Evolutionary conservation across 768 basidiomycete species (phyloP).

Genomic region (Tephrocybe rancida): DNA sequence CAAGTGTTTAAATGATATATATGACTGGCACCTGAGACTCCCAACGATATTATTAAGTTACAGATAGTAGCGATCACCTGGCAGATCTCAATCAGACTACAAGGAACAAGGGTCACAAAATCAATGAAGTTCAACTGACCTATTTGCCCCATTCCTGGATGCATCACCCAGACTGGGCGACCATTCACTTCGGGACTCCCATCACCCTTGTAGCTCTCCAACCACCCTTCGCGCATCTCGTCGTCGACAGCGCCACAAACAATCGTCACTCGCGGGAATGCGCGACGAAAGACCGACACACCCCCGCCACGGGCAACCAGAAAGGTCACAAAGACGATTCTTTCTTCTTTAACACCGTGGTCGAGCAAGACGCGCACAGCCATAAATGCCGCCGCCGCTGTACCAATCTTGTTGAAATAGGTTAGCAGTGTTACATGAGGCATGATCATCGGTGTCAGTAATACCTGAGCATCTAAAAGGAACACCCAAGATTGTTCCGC

Average conservation of each 20-base stretch:
- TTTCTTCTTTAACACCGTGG: conserved; percentile 83
- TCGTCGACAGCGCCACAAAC: conserved; percentile 86
- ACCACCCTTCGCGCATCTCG: conserved; percentile 73
- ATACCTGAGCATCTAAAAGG: conserved; percentile 85
- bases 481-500: conserved; percentile 82
- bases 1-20: too few species aligned
- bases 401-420: conserved; percentile 70
- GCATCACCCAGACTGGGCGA: conserved; percentile 78
- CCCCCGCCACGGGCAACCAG: conserved; percentile 85
- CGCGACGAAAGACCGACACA: conserved; percentile 71
- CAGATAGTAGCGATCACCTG: conserved; percentile 46
- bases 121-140: conserved; percentile 34
- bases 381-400: conserved; percentile 93
- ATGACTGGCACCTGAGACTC: neutral
- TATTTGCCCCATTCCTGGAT: conserved; percentile 89
- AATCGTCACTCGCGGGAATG: conserved; percentile 85
- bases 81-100: neutral
- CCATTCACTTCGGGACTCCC: conserved; percentile 51
- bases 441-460: conserved; percentile 1
- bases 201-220: conserved; percentile 56
- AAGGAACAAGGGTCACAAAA: conserved; percentile 11
- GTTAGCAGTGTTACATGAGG: neutral
- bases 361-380: conserved; percentile 91
- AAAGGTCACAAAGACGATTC: conserved; percentile 90
- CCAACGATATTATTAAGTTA: too few species aligned